These are phyloP conservation scores for Theileria sp. DNA, from an alignment of 169 alveolate genomes.

Conservation along the genomic window DNA sequence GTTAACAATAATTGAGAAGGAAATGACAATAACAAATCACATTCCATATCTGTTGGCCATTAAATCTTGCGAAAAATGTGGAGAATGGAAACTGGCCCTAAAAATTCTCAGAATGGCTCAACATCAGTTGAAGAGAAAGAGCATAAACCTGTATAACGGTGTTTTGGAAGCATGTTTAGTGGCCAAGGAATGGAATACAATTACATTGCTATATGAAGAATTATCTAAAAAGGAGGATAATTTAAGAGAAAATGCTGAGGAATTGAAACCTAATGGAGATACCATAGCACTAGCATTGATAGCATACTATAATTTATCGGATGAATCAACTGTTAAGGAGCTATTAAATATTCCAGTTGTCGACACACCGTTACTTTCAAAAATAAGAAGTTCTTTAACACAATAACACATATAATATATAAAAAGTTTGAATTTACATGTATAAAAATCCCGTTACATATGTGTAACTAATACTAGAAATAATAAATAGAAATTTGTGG, in stretches of 20 bases:
- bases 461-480: background rate
- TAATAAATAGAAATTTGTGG: background rate
- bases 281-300: slow-evolving; percentile 48
- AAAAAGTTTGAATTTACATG: background rate
- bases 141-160: slow-evolving; percentile 44
- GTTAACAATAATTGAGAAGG: slow-evolving; percentile 34
- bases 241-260: background rate
- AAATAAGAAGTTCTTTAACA: slow-evolving; percentile 29
- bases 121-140: background rate
- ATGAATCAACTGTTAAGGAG: slow-evolving; percentile 4
- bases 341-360: slow-evolving; percentile 32
- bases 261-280: slow-evolving; percentile 34
- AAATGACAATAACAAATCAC: background rate
- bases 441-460: background rate
- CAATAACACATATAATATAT: slow-evolving; percentile 4
- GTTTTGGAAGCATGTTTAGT: slow-evolving; percentile 40
- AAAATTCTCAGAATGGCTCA: slow-evolving; percentile 52
- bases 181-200: slow-evolving; percentile 61
- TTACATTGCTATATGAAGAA: slow-evolving; percentile 31
- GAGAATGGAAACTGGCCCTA: slow-evolving; percentile 65
- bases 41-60: slow-evolving; percentile 43
- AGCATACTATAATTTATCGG: slow-evolving; percentile 41
- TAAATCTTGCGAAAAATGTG: slow-evolving; percentile 47
- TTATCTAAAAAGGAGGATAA: slow-evolving; percentile 2
- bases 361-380: slow-evolving; percentile 52